Percentiles rank a stretch among this genome's conserved stretches.
Conservation (phyloP, 2,329 filamentous ascomycete genomes). For the Sclerotinia spermophila region DNA sequence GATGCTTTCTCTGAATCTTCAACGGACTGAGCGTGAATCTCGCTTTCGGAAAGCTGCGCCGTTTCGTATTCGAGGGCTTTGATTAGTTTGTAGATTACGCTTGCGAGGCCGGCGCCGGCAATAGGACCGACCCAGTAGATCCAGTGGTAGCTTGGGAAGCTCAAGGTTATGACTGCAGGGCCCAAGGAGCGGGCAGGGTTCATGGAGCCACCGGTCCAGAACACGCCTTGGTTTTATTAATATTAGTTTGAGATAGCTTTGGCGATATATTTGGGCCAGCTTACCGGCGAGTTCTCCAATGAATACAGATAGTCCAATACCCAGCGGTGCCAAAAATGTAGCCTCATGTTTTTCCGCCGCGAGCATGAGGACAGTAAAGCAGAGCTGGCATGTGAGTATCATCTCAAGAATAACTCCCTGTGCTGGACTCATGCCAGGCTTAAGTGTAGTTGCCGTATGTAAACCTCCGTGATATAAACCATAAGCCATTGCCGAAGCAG, state of each 20-base stretch:
- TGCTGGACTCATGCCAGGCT: slow-evolving; percentile 40
- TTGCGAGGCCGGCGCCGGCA: slow-evolving; percentile 48
- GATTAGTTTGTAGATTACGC: slow-evolving; percentile 48
- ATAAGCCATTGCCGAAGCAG: slow-evolving; percentile 42
- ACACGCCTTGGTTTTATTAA: slow-evolving; percentile 38
- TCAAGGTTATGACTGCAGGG: slow-evolving; percentile 43
- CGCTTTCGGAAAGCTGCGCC: slow-evolving; percentile 10
- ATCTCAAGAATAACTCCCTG: slow-evolving; percentile 51
- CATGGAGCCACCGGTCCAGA: slow-evolving; percentile 47
- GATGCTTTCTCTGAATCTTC: slow-evolving; percentile 13
- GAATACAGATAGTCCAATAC: slow-evolving; percentile 46
- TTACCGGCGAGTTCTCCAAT: slow-evolving; percentile 42
- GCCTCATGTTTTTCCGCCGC: slow-evolving; percentile 48
- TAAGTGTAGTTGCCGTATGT: slow-evolving; percentile 43
- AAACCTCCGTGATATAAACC: slow-evolving; percentile 45
- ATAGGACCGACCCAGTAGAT: slow-evolving; percentile 50
- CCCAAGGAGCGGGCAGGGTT: slow-evolving; percentile 48
- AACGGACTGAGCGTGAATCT: not conserved
- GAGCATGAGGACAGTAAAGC: slow-evolving; percentile 51
- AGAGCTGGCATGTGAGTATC: slow-evolving; percentile 46
- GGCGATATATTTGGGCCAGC: not conserved
- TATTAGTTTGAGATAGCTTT: not conserved
- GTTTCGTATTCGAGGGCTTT: slow-evolving; percentile 51
- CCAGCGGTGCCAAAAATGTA: slow-evolving; percentile 47
- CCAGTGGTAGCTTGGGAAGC: slow-evolving; percentile 45